phyloP scores from a whole-genome alignment of 257 asterid species.

The Salvia rosmarinus region DNA sequence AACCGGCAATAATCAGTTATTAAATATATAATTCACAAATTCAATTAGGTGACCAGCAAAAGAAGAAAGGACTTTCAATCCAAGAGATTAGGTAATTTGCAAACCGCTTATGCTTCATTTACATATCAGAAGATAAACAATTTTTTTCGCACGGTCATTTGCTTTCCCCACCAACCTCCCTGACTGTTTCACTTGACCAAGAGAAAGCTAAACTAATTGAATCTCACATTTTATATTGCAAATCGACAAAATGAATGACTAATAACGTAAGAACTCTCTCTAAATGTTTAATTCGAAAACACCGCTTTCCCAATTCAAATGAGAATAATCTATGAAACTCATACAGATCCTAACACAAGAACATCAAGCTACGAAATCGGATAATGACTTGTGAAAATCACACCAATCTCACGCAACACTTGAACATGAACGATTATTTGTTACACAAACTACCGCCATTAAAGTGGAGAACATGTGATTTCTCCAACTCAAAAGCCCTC shows the following conservation, averaged over 20 bases:
- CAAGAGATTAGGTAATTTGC: background rate
- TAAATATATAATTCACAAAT: background rate
- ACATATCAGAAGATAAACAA: background rate
- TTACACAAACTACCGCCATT: too few species aligned
- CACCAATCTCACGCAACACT: background rate
- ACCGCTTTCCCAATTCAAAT: too few species aligned
- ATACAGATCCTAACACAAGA: too few species aligned
- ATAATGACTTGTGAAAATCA: background rate
- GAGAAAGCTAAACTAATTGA: too few species aligned
- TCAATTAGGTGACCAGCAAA: too few species aligned
- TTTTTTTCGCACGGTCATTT: slow-evolving; percentile 3
- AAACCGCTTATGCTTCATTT: background rate
- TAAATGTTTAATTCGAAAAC: background rate
- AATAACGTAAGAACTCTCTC: background rate
- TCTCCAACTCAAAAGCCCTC: too few species aligned
- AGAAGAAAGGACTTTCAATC: background rate
- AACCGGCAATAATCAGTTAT: background rate
- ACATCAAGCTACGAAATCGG: too few species aligned
- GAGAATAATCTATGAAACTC: too few species aligned
- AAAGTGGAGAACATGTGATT: too few species aligned
- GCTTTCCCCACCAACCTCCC: slow-evolving; percentile 17
- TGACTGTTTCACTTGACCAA: background rate
- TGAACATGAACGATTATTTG: too few species aligned
- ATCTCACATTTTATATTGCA: too few species aligned
- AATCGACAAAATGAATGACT: too few species aligned